Evolutionary conservation across 2,329 filamentous ascomycete species (phyloP), one percentile per base, ranked within the genome.

Genomic region (Ceratocystiopsis minuta): DNA sequence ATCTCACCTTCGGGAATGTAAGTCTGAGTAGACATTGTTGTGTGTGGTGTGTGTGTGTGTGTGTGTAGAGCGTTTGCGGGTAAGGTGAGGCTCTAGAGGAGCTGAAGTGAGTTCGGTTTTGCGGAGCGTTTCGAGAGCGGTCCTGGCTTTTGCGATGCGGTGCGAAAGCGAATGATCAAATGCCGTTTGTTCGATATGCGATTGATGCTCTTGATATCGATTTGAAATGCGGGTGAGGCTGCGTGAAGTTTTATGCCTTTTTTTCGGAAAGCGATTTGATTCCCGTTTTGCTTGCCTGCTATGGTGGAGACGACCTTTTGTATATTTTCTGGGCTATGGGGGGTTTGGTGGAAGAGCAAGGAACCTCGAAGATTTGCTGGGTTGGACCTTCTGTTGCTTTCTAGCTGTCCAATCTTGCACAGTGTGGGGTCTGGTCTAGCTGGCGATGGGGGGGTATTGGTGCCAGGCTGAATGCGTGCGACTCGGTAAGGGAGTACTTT

Each of bases 1-100:
- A 36, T 54, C 60, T 49, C 57, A 63, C 61, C 60, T 55, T 63
- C 61, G 43, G 61, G 61, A 46, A 54, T 58, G 42, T 49, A 46
- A 37, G 49, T 50, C 36, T 50, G 51, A 48, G 45, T 45, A 50
- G 57, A 51, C 51, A 54, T 57, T 47, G 42, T 45, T 46, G 34
- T 11, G 12, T 14, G 17, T 14, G 31, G 16, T 6, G 18, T 18
- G 28, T 12, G 24, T 17, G 10, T 11, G 35, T n/a, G 20, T 17
- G 18, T 10, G 20, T 35, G 6, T 24, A n/a, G n/a, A n/a, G 36
- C 11, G 11, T 12, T 31, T n/a, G 18, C 20, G 13, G 13, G 18
- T 15, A 13, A 16, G 16, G 14, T 17, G 36, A 37, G 36, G 20
- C 12, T 16, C 36, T 20, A 10, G 24, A 28, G 24, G 24, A 28